Evolutionary conservation across 495 filamentous ascomycete species (phyloP), one percentile per base, ranked within the genome.

Genomic region (Geoglossum glabrum): DNA sequence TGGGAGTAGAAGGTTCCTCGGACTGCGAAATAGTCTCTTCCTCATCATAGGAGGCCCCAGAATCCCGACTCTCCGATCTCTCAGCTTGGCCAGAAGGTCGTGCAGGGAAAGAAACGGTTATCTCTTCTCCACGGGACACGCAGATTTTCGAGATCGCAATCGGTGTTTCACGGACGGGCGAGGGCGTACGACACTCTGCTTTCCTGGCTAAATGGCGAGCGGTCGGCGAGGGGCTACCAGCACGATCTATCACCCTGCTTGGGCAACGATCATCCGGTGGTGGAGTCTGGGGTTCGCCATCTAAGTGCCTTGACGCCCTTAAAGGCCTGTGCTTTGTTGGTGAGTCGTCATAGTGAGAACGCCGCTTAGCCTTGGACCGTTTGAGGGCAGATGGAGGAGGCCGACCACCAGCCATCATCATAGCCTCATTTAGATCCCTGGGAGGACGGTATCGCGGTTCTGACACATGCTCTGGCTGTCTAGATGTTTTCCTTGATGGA

Each of bases 321-420:
- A n/a, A 57, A 9, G 56, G 60, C 50, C 36, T 25, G 21, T 51
- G 64, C 54, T 61, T 61, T 34, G 34, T 56, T 19, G 69, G 63
- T 0, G 69, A 68, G 33, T 65, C 64, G n/a, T 63, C 69, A 56
- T 72, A 66, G 52, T 70, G 71, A n/a, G 73, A 72, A 33, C 70
- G 60, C 59, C 76, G 71, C 60, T 77, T 78, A 8, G 79, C 78
- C 63, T 74, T 80, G 4, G 75, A 72, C 57, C 79, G 68, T 58
- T 77, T 79, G 25, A 82, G 67, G 6, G 69, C 72, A 45, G 66
- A 61, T 1, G 72, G 61, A 1, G 66, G 61, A 60, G 60, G 49
- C 64, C 56, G 36, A 57, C 49, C 49, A 8, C 65, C 62, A 36
- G 65, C 64, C 46, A 62, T 33, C 40, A 31, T 57, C 65, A 67